Conservation (phyloP, 345 rosid genomes). For the Salix udensis region DNA sequence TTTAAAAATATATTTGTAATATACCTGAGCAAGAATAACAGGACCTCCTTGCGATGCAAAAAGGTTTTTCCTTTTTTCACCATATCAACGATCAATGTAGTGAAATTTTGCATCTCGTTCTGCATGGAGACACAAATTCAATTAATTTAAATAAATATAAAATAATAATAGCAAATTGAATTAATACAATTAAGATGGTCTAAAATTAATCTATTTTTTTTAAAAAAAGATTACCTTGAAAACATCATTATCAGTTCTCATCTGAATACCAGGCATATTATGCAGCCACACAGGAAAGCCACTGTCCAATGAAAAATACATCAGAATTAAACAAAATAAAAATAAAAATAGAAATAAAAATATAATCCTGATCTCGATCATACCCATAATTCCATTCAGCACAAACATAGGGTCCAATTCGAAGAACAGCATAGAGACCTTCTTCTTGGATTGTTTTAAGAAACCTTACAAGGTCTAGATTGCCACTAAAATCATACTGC, state of each 20-base stretch:
- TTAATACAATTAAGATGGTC: no score
- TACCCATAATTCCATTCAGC: slow-evolving; percentile 9
- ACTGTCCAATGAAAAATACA: background rate
- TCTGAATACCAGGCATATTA: slow-evolving; percentile 1
- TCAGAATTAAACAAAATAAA: background rate
- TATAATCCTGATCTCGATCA: no score
- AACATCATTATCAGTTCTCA: slow-evolving; percentile 10
- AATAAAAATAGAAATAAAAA: no score
- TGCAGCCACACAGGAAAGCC: slow-evolving; percentile 15
- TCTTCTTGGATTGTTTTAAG: slow-evolving; percentile 47
- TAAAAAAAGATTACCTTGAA: slow-evolving; percentile 22
- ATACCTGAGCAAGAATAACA: slow-evolving; percentile 66
- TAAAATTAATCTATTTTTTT: no score
- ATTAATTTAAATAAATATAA: background rate
- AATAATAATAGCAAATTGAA: background rate
- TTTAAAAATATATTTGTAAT: background rate
- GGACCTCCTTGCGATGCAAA: slow-evolving; percentile 86
- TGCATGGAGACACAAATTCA: background rate
- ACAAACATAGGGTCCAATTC: slow-evolving; percentile 71
- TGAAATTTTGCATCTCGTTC: slow-evolving; percentile 76
- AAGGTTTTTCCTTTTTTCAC: slow-evolving; percentile 48
- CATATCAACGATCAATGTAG: slow-evolving; percentile 56
- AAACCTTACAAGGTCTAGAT: slow-evolving; percentile 53
- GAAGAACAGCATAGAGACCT: slow-evolving; percentile 52
- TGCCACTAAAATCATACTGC: slow-evolving; percentile 27